Percentiles rank a stretch among this genome's conserved stretches.
These are phyloP conservation scores for Ceratocystis papillata DNA, from an alignment of 2,329 filamentous ascomycete species.

Conservation along the genomic window DNA sequence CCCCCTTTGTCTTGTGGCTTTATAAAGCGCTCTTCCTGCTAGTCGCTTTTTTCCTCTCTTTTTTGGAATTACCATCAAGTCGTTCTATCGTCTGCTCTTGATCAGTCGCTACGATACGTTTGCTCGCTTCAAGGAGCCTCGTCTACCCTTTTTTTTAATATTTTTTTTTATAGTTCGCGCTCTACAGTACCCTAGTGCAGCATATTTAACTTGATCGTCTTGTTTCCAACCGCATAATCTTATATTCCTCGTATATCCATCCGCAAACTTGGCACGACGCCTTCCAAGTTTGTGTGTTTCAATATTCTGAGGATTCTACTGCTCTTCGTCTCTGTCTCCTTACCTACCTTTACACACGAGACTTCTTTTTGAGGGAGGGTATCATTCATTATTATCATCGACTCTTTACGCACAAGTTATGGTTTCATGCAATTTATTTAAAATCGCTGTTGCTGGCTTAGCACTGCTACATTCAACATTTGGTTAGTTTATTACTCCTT, in stretches of 20 bases:
- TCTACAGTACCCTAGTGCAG: not conserved
- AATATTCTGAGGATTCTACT: not conserved
- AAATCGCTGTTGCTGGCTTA: conserved; percentile 12
- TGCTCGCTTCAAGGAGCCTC: not conserved
- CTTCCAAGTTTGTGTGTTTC: not conserved
- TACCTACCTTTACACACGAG: not conserved
- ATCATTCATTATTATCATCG: not conserved
- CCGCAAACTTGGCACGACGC: not conserved
- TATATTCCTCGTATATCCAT: not conserved
- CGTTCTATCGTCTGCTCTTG: not conserved
- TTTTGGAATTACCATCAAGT: not conserved
- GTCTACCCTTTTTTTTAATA: not conserved
- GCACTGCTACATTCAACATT: conserved; percentile 20
- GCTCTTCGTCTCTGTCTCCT: not conserved
- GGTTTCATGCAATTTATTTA: conserved; percentile 14
- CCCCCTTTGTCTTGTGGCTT: not conserved
- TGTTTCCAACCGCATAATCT: not conserved
- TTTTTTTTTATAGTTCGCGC: not conserved
- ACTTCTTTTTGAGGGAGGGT: not conserved
- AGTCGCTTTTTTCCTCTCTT: not conserved
- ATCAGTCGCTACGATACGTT: not conserved
- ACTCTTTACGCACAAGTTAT: conserved; percentile 16
- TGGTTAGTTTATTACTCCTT: conserved; percentile 17
- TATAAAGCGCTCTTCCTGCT: not conserved
- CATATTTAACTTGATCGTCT: not conserved